A percentile compares a stretch with the other conserved stretches of the same genome.
Conservation (phyloP, 106 monocot genomes). For the Allium cepa region DNA sequence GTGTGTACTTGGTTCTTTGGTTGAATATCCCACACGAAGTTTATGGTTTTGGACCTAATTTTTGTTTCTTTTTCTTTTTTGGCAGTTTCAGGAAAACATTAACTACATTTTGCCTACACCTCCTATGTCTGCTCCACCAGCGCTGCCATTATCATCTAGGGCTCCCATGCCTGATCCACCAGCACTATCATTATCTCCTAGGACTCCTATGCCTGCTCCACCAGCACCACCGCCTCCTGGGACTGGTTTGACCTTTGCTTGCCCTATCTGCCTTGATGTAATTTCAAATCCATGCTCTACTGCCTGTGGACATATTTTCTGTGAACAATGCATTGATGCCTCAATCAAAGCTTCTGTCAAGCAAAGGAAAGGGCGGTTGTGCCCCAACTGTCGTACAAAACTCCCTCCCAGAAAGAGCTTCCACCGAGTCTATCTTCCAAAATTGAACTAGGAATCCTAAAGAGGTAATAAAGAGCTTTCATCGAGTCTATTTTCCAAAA, state of each 20-base stretch:
- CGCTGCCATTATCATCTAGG: too few species aligned
- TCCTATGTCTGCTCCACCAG: too few species aligned
- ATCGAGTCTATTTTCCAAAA: too few species aligned
- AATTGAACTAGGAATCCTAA: too few species aligned
- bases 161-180: not conserved
- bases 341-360: not conserved
- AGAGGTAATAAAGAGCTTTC: too few species aligned
- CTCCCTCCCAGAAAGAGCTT: constrained; percentile 11
- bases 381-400: constrained; percentile 15
- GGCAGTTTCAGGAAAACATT: too few species aligned
- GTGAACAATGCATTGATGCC: constrained; percentile 10
- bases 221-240: not conserved
- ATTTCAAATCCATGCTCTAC: constrained; percentile 15
- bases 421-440: constrained; percentile 19
- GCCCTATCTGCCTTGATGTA: constrained; percentile 13
- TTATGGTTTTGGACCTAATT: too few species aligned
- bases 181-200: not conserved
- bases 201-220: not conserved
- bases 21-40: too few species aligned
- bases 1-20: too few species aligned
- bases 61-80: too few species aligned
- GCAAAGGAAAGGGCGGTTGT: constrained; percentile 1
- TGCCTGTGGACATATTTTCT: constrained; percentile 22
- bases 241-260: constrained; percentile 9
- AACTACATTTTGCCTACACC: too few species aligned